Evolutionary conservation across 2,329 filamentous ascomycete genomes (phyloP).

Genomic region (Trichoderma koningiopsis): DNA sequence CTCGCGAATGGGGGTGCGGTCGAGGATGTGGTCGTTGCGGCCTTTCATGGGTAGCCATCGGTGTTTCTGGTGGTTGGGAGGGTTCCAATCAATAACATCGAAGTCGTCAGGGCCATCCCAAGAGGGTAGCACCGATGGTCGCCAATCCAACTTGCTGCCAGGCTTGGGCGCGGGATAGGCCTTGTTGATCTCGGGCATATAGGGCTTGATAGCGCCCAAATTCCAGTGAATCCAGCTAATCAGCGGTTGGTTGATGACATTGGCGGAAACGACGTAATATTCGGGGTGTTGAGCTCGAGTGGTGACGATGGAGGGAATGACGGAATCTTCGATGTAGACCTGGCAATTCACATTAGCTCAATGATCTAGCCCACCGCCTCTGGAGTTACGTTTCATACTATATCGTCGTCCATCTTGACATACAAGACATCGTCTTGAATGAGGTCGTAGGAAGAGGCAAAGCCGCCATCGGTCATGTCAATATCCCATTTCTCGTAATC

Average conservation of each 20-base stretch:
- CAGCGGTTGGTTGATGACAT: constrained; percentile 59
- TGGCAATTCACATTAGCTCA: constrained; percentile 24
- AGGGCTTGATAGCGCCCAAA: constrained; percentile 54
- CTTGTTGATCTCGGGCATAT: constrained; percentile 50
- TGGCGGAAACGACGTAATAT: constrained; percentile 55
- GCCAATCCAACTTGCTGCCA: constrained; percentile 40
- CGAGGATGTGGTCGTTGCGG: constrained; percentile 41
- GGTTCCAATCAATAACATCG: constrained; percentile 37
- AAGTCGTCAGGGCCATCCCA: constrained; percentile 39
- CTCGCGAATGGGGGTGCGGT: constrained; percentile 50
- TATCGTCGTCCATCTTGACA: constrained; percentile 43
- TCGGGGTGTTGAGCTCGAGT: constrained; percentile 55
- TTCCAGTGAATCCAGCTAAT: constrained; percentile 58
- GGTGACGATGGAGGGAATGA: constrained; percentile 55
- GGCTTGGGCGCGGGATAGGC: constrained; percentile 34
- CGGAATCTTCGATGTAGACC: constrained; percentile 43
- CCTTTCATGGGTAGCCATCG: constrained; percentile 52
- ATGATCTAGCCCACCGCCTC: not conserved
- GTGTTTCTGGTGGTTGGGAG: constrained; percentile 46
- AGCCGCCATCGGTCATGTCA: constrained; percentile 41
- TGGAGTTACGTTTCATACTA: constrained; percentile 36
- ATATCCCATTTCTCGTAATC: constrained; percentile 44
- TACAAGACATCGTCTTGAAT: constrained; percentile 50
- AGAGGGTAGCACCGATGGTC: constrained; percentile 41
- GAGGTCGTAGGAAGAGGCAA: constrained; percentile 45